These are phyloP conservation scores for Penstemon barbatus DNA, from an alignment of 257 asterid genomes.

Conservation along the genomic window DNA sequence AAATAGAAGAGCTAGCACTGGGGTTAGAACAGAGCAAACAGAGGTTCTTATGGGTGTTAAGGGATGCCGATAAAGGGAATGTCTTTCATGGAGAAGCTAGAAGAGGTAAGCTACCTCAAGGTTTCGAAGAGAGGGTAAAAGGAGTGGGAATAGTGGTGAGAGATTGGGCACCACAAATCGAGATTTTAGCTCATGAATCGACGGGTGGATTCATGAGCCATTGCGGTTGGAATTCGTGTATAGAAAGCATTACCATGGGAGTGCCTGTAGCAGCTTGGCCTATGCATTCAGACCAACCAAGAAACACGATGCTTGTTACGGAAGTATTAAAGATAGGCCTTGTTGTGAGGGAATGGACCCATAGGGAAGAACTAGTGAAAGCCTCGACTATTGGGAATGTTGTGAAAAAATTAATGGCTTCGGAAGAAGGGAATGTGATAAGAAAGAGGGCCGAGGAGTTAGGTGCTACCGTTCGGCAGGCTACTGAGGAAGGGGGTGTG, in stretches of 20 bases:
- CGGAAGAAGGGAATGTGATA: conserved; percentile 16
- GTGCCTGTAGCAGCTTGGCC: conserved; percentile 34
- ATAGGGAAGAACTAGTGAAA: neutral
- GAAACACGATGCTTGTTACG: neutral
- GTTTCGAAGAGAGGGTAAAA: neutral
- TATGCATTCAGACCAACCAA: conserved; percentile 28
- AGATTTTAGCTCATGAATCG: conserved; percentile 17
- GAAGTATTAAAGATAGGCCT: neutral
- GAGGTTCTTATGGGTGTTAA: conserved; percentile 31
- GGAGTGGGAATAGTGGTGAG: conserved; percentile 26
- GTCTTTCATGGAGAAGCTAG: conserved; percentile 19
- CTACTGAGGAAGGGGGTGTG: conserved; percentile 22
- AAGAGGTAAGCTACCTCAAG: neutral
- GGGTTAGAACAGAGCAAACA: conserved; percentile 27
- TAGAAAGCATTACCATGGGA: conserved; percentile 12
- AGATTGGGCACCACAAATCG: conserved; percentile 29
- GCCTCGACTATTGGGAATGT: conserved; percentile 12
- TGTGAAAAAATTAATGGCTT: neutral
- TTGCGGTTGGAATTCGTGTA: too few relatives aligned
- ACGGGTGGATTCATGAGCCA: conserved; percentile 23
- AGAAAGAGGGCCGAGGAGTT: conserved; percentile 23
- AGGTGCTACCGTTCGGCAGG: neutral
- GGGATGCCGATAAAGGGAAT: conserved; percentile 29
- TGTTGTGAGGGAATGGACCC: conserved; percentile 23
- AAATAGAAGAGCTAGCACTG: conserved; percentile 28